Conservation (phyloP, 2,329 filamentous ascomycete species). For the Aspergillus fructus region DNA sequence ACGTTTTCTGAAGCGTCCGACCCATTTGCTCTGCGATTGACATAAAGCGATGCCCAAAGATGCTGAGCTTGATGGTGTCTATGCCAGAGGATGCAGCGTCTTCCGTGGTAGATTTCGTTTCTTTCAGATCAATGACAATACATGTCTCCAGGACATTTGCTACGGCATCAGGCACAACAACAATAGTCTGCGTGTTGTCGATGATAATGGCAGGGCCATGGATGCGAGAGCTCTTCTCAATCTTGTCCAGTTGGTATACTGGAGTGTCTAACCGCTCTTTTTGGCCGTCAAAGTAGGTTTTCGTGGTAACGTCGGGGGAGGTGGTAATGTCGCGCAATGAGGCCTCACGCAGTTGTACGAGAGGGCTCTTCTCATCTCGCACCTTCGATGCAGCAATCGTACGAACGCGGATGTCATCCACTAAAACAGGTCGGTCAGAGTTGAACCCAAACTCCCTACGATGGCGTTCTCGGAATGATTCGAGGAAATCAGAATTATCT, state of each 20-base stretch:
- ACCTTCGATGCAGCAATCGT: constrained; percentile 69
- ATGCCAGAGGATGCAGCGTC: constrained; percentile 28
- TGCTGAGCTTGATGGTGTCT: constrained; percentile 54
- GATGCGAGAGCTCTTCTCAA: constrained; percentile 34
- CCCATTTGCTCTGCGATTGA: constrained; percentile 61
- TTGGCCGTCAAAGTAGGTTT: constrained; percentile 39
- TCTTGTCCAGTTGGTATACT: constrained; percentile 35
- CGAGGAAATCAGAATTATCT: constrained; percentile 78
- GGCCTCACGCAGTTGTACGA: constrained; percentile 63
- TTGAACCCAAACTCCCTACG: constrained; percentile 92
- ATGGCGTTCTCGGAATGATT: constrained; percentile 81
- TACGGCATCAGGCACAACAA: constrained; percentile 74
- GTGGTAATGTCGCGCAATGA: constrained; percentile 54
- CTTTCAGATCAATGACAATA: constrained; percentile 80
- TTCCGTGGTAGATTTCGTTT: constrained; percentile 34
- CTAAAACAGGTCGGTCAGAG: constrained; percentile 76
- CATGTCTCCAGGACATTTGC: constrained; percentile 82
- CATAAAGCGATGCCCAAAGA: constrained; percentile 60
- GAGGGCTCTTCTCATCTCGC: constrained; percentile 63
- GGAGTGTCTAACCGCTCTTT: constrained; percentile 33
- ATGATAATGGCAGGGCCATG: constrained; percentile 79
- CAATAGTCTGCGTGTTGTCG: constrained; percentile 74
- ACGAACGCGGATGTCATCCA: constrained; percentile 85
- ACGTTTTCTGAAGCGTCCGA: constrained; percentile 55
- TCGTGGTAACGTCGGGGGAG: constrained; percentile 54